These are phyloP conservation scores for Cordyceps fumosorosea DNA, from an alignment of 2,329 filamentous ascomycete genomes.

Conservation along the genomic window DNA sequence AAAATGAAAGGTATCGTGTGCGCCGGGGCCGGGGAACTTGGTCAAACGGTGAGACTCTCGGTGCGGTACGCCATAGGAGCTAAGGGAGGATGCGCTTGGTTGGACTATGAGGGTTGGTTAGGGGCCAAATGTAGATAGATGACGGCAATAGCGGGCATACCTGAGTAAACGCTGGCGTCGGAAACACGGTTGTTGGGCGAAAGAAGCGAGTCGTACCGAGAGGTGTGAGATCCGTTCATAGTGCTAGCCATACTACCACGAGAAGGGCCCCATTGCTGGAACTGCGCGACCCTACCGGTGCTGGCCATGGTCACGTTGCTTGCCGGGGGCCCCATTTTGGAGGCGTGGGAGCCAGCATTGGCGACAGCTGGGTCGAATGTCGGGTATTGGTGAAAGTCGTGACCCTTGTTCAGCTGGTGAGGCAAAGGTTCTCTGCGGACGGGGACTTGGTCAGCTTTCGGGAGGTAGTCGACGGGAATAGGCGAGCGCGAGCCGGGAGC, in stretches of 20 bases:
- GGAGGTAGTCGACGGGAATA: constrained; percentile 65
- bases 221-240: constrained; percentile 44
- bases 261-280: constrained; percentile 65
- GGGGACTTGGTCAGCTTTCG: constrained; percentile 57
- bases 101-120: constrained; percentile 34
- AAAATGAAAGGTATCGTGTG: constrained; percentile 51
- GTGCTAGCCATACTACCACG: constrained; percentile 49
- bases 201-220: constrained; percentile 59
- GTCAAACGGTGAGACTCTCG: constrained; percentile 52
- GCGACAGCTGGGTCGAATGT: constrained; percentile 53
- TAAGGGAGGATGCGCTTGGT: constrained; percentile 50
- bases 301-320: constrained; percentile 65
- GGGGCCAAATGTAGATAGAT: constrained; percentile 21
- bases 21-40: constrained; percentile 38
- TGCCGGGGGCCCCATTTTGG: constrained; percentile 42
- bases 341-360: constrained; percentile 45
- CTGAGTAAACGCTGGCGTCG: constrained; percentile 53
- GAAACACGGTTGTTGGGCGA: constrained; percentile 53
- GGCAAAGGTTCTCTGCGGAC: constrained; percentile 67
- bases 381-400: constrained; percentile 87
- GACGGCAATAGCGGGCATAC: constrained; percentile 30
- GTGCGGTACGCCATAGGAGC: constrained; percentile 43
- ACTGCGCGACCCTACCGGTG: constrained; percentile 64
- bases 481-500: constrained; percentile 61
- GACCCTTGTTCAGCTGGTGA: constrained; percentile 74